These are phyloP conservation scores for Fomitopsis pinicola DNA, from an alignment of 1,284 basidiomycete species.

Conservation along the genomic window DNA sequence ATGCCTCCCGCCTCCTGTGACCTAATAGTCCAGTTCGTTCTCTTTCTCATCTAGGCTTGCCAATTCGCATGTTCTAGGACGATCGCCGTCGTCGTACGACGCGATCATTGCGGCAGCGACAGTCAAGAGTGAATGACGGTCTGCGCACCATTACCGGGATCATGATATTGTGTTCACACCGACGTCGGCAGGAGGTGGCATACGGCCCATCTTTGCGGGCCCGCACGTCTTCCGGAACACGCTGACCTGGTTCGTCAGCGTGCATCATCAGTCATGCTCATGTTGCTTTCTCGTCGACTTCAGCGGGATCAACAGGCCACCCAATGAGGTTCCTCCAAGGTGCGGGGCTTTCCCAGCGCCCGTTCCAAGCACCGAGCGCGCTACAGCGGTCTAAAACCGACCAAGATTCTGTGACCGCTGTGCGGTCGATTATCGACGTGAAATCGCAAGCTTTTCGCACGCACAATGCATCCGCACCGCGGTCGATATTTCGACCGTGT, in stretches of 20 bases:
- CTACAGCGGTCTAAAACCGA: too few relatives aligned
- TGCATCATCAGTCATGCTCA: background rate
- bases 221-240: background rate
- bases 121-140: too few relatives aligned
- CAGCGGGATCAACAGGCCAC: background rate
- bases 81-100: background rate
- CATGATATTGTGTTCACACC: too few relatives aligned
- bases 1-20: background rate
- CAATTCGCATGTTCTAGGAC: background rate
- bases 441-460: too few relatives aligned
- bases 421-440: too few relatives aligned
- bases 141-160: too few relatives aligned
- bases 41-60: background rate
- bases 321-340: background rate
- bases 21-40: background rate
- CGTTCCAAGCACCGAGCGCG: too few relatives aligned
- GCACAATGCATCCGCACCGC: too few relatives aligned
- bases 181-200: background rate
- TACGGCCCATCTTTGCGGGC: too few relatives aligned
- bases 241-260: background rate
- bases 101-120: background rate
- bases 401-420: too few relatives aligned
- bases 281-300: background rate
- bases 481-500: too few relatives aligned
- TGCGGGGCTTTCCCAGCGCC: background rate